Evolutionary conservation across 768 basidiomycete genomes (phyloP).

Genomic region (Gymnopilus junonius): DNA sequence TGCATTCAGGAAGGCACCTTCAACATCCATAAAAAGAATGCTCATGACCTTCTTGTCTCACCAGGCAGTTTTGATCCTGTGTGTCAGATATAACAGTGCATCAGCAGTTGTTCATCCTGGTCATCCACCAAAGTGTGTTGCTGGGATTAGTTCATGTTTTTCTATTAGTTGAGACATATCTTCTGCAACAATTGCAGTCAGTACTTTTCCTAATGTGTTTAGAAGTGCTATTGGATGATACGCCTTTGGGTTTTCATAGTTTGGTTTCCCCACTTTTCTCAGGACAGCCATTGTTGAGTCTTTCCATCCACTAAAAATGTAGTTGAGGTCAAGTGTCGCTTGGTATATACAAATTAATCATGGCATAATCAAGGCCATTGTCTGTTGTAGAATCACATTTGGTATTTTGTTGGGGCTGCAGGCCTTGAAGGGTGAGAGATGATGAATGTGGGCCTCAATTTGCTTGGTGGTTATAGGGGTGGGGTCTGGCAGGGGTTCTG

Average conservation of each 20-base stretch:
- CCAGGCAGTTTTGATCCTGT: slow-evolving; percentile 41
- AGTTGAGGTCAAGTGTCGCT: slow-evolving; percentile 26
- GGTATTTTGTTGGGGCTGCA: slow-evolving; percentile 26
- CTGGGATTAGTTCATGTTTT: slow-evolving; percentile 33
- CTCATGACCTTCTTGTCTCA: slow-evolving; percentile 39
- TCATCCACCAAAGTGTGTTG: slow-evolving; percentile 41
- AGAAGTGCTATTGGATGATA: slow-evolving; percentile 44
- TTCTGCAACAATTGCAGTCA: slow-evolving; percentile 25
- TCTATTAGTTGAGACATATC: slow-evolving; percentile 30
- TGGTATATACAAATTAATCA: slow-evolving; percentile 31
- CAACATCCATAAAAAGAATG: slow-evolving; percentile 44
- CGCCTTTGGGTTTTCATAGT: slow-evolving; percentile 37
- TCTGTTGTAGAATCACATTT: slow-evolving; percentile 34
- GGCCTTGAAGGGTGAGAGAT: slow-evolving; percentile 40
- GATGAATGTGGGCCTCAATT: slow-evolving; percentile 25
- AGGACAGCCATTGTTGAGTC: slow-evolving; percentile 34
- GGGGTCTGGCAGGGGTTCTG: slow-evolving; percentile 22
- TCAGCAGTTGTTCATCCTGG: slow-evolving; percentile 43
- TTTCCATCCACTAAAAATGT: slow-evolving; percentile 26
- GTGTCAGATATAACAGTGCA: slow-evolving; percentile 34
- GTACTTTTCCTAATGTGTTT: slow-evolving; percentile 34
- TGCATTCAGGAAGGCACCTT: slow-evolving; percentile 47
- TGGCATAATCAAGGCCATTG: slow-evolving; percentile 18
- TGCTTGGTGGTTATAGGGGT: slow-evolving; percentile 26
- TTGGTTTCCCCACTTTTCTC: slow-evolving; percentile 37